Percentiles rank a stretch among this genome's conserved stretches.
These are phyloP conservation scores for Tephrocybe sp. DNA, from an alignment of 768 basidiomycete species.

Conservation along the genomic window DNA sequence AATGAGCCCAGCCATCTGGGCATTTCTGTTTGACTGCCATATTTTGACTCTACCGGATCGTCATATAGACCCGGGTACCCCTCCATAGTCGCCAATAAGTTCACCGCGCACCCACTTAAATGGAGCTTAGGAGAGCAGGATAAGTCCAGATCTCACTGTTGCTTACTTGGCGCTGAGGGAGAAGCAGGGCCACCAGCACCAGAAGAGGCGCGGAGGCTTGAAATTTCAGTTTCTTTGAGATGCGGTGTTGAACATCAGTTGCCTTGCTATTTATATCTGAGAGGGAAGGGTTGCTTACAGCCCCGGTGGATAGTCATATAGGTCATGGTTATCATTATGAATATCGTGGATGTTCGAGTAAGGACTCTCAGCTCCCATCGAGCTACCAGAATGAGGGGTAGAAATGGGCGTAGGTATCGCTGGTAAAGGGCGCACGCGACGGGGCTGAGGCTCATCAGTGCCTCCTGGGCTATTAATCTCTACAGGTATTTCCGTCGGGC, in stretches of 20 bases:
- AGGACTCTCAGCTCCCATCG: conserved; percentile 1
- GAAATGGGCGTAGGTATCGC: conserved; percentile 20
- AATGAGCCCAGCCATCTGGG: conserved; percentile 55
- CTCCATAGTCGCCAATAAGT: conserved; percentile 96
- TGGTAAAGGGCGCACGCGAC: conserved; percentile 21
- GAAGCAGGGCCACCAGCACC: not conserved
- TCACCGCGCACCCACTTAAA: conserved; percentile 98
- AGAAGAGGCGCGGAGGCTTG: not conserved
- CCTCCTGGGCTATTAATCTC: conserved; percentile 4
- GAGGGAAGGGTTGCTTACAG: not conserved
- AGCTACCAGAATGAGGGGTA: conserved; percentile 5
- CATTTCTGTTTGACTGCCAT: conserved; percentile 98
- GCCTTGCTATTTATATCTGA: not conserved
- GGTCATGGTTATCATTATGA: conserved; percentile 16
- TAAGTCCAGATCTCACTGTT: conserved; percentile 5
- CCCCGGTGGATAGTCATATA: conserved; percentile 9
- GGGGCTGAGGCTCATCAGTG: conserved; percentile 13
- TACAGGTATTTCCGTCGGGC: conserved; percentile 6
- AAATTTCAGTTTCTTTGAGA: not conserved
- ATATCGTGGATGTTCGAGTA: conserved; percentile 8
- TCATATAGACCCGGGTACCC: conserved; percentile 94
- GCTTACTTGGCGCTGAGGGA: conserved; percentile 12
- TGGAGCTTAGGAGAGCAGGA: conserved; percentile 50
- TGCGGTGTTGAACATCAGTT: not conserved
- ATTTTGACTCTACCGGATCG: conserved; percentile 94